These are phyloP conservation scores for Amaranthus cruentus DNA, from an alignment of 148 eudicot species.

Conservation along the genomic window DNA sequence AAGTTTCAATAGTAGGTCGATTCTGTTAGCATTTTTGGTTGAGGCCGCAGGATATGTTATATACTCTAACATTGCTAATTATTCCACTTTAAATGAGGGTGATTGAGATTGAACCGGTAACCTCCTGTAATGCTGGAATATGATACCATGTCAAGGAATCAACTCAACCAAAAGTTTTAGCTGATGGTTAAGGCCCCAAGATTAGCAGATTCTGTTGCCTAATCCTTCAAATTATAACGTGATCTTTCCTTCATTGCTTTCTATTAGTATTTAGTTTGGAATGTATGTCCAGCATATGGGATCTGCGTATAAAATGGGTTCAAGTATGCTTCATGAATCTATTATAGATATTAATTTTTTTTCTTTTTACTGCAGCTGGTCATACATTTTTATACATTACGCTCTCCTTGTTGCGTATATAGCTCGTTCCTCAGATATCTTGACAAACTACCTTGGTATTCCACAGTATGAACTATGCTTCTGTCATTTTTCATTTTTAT, in stretches of 20 bases:
- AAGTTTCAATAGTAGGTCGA: neutral
- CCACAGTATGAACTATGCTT: constrained; percentile 59
- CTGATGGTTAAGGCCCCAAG: too few relatives aligned
- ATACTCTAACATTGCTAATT: too few relatives aligned
- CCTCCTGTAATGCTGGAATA: too few relatives aligned
- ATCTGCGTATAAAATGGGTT: neutral
- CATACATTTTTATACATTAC: constrained; percentile 84
- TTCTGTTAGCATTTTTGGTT: neutral
- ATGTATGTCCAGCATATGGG: neutral
- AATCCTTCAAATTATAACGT: neutral
- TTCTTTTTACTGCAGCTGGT: constrained; percentile 71
- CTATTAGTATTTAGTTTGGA: neutral
- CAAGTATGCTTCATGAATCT: neutral
- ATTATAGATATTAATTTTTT: neutral
- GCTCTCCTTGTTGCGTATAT: constrained; percentile 93
- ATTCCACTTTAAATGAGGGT: too few relatives aligned
- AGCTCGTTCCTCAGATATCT: constrained; percentile 84
- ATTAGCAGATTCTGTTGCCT: neutral
- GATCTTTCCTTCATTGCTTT: neutral
- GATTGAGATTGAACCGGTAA: too few relatives aligned
- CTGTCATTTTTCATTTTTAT: constrained; percentile 9
- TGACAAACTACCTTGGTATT: constrained; percentile 79
- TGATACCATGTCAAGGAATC: too few relatives aligned
- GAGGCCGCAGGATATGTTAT: too few relatives aligned
- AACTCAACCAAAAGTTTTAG: too few relatives aligned